Percentiles rank a stretch among this genome's conserved stretches.
Conservation (phyloP, 306 rosid genomes). For the Cicer judaicum region DNA sequence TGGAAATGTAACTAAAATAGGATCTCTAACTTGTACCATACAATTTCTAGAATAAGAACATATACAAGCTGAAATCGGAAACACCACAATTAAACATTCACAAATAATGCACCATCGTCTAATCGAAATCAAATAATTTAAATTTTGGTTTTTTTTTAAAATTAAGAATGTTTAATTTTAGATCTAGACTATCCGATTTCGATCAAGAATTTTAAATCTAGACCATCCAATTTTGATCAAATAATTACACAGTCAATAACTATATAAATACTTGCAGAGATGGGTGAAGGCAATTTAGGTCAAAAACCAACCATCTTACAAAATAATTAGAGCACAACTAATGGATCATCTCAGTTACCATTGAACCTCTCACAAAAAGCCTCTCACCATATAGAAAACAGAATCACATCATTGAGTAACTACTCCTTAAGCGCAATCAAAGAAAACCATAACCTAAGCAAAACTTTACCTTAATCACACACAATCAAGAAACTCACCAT, state of each 20-base stretch:
- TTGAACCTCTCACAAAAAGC: background rate
- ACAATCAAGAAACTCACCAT: conserved; percentile 33
- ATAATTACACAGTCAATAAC: too few species aligned
- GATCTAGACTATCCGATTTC: too few species aligned
- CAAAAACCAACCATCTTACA: too few species aligned
- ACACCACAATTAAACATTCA: too few species aligned
- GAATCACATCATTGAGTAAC: background rate
- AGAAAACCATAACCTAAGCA: background rate
- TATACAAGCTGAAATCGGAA: background rate
- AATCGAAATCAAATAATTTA: too few species aligned
- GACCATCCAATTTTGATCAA: too few species aligned
- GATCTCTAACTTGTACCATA: background rate
- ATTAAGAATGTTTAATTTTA: too few species aligned
- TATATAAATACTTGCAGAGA: too few species aligned
- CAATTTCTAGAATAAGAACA: conserved; percentile 6
- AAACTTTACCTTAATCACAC: conserved; percentile 27
- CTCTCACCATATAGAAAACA: background rate
- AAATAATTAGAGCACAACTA: background rate
- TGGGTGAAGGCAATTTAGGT: too few species aligned
- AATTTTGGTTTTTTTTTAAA: too few species aligned
- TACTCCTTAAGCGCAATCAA: background rate
- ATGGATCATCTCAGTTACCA: background rate
- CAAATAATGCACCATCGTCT: too few species aligned
- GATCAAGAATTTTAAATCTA: too few species aligned
- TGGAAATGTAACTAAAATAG: background rate